These are phyloP conservation scores for Vachellia pachyceras DNA, from an alignment of 306 rosid species.

Conservation along the genomic window DNA sequence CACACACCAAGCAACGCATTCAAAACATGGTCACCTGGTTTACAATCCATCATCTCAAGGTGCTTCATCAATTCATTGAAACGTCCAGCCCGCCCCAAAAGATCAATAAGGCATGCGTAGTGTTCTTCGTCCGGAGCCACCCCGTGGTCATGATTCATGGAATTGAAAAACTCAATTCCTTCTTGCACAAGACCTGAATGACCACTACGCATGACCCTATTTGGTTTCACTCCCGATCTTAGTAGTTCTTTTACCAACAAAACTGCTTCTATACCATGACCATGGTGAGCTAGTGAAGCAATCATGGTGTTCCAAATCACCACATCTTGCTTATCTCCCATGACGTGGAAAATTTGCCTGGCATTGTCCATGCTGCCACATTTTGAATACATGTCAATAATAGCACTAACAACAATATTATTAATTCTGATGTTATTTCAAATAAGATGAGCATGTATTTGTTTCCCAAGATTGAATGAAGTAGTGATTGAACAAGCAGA, in stretches of 20 bases:
- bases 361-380: constrained; percentile 72
- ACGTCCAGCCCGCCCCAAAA: constrained; percentile 67
- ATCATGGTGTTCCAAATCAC: constrained; percentile 83
- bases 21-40: constrained; percentile 59
- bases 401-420: constrained; percentile 73
- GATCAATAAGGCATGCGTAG: constrained; percentile 73
- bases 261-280: constrained; percentile 64
- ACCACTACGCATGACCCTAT: constrained; percentile 73
- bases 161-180: constrained; percentile 66
- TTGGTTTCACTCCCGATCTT: constrained; percentile 66
- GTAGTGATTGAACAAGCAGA: constrained; percentile 73
- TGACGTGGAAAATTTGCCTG: constrained; percentile 50
- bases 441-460: constrained; percentile 67
- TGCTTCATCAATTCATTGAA: constrained; percentile 54
- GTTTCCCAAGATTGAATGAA: constrained; percentile 72
- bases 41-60: constrained; percentile 56
- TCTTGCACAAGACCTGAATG: constrained; percentile 78
- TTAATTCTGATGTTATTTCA: constrained; percentile 65
- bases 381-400: constrained; percentile 82
- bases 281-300: constrained; percentile 71
- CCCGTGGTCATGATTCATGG: constrained; percentile 60
- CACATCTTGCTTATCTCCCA: constrained; percentile 61
- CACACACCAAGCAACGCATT: constrained; percentile 66
- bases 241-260: constrained; percentile 59
- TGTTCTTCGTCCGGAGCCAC: constrained; percentile 79